Base-by-base conservation (phyloP, 805 yeast species). In the Ogataea naganishii region DNA sequence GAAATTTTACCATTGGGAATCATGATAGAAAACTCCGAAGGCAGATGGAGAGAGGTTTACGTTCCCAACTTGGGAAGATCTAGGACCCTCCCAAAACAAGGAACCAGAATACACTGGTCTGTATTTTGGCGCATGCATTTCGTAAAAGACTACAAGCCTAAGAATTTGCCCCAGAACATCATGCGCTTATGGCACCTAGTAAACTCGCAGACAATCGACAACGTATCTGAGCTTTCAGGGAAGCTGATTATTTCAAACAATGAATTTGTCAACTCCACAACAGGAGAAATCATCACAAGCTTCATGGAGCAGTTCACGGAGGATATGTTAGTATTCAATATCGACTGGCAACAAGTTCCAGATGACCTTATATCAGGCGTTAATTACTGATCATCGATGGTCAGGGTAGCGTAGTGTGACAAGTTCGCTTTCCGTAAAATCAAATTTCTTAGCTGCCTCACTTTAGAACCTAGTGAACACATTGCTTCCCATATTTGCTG, bases 1-100 rank as follows among this genome's bases (percentile, higher is more conserved):
- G 86, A 78, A 39, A 49, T 70, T 11, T 36, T 78, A n/a, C 84
- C 85, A 2, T 43, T 75, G 26, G 75, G 75, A 0, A 59, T 64
- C 18, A 64, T 68, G 38, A 47, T 64, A 24, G 75, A 73, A 40
- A 58, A 68, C 40, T 36, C 40, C 5, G 43, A 56, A 4, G 73
- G 74, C 3, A 56, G 60, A 40, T 75, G 81, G 80, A 54, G 51
- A 33, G 58, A 63, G 27, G 49, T 55, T 5, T 70, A 61, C 40
- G 43, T 53, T 10, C 84, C 84, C 1, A 76, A 78, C 43, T 41
- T 74, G 3, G 84, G 84, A 2, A 54, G 70, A 10, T 33, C 47
- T 4, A 56, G 84, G 35, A 54, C 54, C 24, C 51, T 77, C 4
- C 81, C 82, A 1, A 35, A 37, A 2, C 7, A 7, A 6, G 13